Evolutionary conservation across 768 basidiomycete genomes (phyloP).

Genomic region (Lentinus tigrinus): DNA sequence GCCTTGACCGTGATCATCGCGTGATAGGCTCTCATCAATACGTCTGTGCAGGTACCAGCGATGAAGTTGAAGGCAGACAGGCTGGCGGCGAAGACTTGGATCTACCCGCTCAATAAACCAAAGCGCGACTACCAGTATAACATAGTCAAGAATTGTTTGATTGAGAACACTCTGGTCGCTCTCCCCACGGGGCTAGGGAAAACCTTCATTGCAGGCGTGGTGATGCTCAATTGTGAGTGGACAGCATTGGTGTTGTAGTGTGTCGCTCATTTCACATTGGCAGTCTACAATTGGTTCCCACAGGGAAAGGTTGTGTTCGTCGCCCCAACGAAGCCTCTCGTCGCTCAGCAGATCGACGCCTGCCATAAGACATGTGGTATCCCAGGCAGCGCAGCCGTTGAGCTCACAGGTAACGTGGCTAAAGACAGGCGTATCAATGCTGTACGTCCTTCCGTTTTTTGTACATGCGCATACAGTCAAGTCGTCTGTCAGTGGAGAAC

Average conservation of each 20-base stretch:
- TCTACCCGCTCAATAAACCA: conserved; percentile 85
- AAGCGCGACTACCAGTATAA: conserved; percentile 95
- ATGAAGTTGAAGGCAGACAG: conserved; percentile 80
- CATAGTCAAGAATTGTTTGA: conserved; percentile 81
- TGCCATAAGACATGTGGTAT: conserved; percentile 94
- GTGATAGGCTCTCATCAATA: not conserved
- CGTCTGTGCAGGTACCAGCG: conserved; percentile 50
- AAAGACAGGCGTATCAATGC: conserved; percentile 52
- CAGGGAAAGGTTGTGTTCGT: conserved; percentile 91
- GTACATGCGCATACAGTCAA: not conserved
- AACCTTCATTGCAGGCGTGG: conserved; percentile 94
- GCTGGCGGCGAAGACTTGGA: conserved; percentile 82
- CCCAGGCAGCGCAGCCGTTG: conserved; percentile 78
- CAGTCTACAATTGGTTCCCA: conserved; percentile 92
- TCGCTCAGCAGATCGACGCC: conserved; percentile 91
- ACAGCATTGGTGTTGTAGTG: not conserved
- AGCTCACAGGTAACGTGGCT: conserved; percentile 78
- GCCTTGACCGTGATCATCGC: not conserved
- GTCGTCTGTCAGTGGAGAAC: conserved; percentile 59
- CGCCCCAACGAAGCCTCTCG: conserved; percentile 94
- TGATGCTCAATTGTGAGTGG: conserved; percentile 88
- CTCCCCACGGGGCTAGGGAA: conserved; percentile 96
- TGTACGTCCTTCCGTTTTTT: conserved; percentile 40
- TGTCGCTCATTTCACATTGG: conserved; percentile 1
- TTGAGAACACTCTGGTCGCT: conserved; percentile 91